Evolutionary conservation across 106 monocot genomes (phyloP).

Genomic region (Dendrobium huoshanense): DNA sequence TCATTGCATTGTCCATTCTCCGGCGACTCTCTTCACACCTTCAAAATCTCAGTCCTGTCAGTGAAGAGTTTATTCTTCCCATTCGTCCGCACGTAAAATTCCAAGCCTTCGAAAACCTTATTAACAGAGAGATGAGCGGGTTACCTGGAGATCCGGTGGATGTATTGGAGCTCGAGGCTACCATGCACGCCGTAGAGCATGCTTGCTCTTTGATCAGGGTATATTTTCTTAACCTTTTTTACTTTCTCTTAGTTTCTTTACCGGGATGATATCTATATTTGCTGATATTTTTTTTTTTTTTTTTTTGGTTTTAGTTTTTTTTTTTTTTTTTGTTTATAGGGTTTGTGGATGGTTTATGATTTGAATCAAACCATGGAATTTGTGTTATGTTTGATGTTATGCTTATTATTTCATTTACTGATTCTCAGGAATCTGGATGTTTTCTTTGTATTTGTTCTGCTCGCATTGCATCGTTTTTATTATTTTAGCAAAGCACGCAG

Average conservation of each 20-base stretch:
- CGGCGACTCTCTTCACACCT: not conserved
- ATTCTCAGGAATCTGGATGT: not conserved
- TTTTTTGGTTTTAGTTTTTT: not conserved
- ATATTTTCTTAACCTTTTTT: not conserved
- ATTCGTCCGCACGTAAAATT: not conserved
- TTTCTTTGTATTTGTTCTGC: not conserved
- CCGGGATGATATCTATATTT: not conserved
- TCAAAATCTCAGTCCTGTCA: not conserved
- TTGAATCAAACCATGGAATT: not conserved
- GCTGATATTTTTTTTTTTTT: not conserved
- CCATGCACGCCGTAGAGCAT: slow-evolving; percentile 43
- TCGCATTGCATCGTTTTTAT: not conserved
- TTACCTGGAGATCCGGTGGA: slow-evolving; percentile 36
- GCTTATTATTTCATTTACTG: not conserved
- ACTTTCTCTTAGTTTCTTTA: not conserved
- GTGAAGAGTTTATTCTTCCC: not conserved
- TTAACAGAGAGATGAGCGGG: slow-evolving; percentile 26
- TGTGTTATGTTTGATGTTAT: not conserved
- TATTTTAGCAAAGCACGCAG: not conserved
- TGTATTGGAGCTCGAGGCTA: slow-evolving; percentile 26
- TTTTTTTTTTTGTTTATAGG: not conserved
- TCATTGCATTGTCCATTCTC: not conserved
- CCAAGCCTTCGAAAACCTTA: not conserved
- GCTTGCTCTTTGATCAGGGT: slow-evolving; percentile 59
- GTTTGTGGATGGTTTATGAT: not conserved